Evolutionary conservation across 179 eudicot genomes (phyloP).

Genomic region (Silene vulgaris): DNA sequence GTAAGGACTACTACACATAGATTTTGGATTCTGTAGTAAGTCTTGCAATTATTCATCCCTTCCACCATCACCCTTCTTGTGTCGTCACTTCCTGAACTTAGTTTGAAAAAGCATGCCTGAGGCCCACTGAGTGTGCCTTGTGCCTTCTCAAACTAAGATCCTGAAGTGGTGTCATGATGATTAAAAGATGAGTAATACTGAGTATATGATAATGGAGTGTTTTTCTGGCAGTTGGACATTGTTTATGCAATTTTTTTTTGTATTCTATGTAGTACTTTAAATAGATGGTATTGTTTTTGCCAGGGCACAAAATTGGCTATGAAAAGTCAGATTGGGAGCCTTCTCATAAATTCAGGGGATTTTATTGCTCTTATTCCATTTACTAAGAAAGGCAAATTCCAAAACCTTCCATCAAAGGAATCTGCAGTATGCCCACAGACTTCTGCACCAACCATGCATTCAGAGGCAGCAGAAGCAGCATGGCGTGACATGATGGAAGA

Average conservation of each 20-base stretch:
- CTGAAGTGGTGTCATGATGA: too few relatives aligned
- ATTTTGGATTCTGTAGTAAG: too few relatives aligned
- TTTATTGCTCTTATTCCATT: constrained; percentile 77
- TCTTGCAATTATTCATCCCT: too few relatives aligned
- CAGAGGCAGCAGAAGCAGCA: constrained; percentile 46
- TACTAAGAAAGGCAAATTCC: constrained; percentile 46
- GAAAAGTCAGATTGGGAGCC: constrained; percentile 51
- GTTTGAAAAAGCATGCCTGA: too few relatives aligned
- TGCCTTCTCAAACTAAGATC: too few relatives aligned
- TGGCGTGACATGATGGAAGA: constrained; percentile 74
- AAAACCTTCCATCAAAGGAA: constrained; percentile 29
- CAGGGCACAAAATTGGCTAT: constrained; percentile 67
- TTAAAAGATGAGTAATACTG: background rate
- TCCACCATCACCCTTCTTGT: too few relatives aligned
- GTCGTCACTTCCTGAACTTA: too few relatives aligned
- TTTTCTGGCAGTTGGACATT: background rate
- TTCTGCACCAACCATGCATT: constrained; percentile 26
- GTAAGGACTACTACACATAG: background rate
- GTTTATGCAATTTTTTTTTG: background rate
- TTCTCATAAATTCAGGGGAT: constrained; percentile 40
- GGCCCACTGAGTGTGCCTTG: too few relatives aligned
- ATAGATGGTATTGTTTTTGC: constrained; percentile 10
- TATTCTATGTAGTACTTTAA: constrained; percentile 3
- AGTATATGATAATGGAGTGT: background rate
- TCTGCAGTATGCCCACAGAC: constrained; percentile 23